These are phyloP conservation scores for Fragosphaeria purpurea DNA, from an alignment of 2,329 filamentous ascomycete genomes.

Conservation along the genomic window DNA sequence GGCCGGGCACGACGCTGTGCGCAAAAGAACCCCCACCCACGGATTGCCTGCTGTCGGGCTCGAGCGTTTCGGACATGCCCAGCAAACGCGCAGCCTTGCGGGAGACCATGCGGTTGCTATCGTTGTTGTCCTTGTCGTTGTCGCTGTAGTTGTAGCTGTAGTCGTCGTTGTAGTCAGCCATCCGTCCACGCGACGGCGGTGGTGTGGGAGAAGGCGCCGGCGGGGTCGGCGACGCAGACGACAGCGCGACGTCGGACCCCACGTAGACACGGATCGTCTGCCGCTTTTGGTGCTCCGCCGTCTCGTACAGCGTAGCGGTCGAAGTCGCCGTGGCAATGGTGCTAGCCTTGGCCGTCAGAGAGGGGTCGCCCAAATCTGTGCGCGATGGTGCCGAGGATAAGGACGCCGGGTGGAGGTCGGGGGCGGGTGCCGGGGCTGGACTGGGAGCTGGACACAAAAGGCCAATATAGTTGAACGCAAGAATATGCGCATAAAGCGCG, in stretches of 20 bases:
- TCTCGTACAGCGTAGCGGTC: not conserved
- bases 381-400: not conserved
- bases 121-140: too few relatives aligned
- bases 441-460: conserved; percentile 20
- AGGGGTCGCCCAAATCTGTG: too few relatives aligned
- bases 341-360: conserved; percentile 6
- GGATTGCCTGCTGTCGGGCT: conserved; percentile 1
- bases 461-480: conserved; percentile 49
- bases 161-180: conserved; percentile 4
- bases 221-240: not conserved
- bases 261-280: conserved; percentile 12
- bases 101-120: conserved; percentile 13
- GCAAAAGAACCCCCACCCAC: not conserved
- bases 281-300: not conserved
- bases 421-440: conserved; percentile 9
- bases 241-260: conserved; percentile 4
- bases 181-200: not conserved
- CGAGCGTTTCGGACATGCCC: conserved; percentile 9
- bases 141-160: too few relatives aligned
- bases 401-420: conserved; percentile 12
- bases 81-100: conserved; percentile 14
- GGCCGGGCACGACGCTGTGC: not conserved
- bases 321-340: not conserved
- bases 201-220: conserved; percentile 6
- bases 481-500: conserved; percentile 47